phyloP scores from a whole-genome alignment of 495 filamentous ascomycete species.

The Darksidea phi region DNA sequence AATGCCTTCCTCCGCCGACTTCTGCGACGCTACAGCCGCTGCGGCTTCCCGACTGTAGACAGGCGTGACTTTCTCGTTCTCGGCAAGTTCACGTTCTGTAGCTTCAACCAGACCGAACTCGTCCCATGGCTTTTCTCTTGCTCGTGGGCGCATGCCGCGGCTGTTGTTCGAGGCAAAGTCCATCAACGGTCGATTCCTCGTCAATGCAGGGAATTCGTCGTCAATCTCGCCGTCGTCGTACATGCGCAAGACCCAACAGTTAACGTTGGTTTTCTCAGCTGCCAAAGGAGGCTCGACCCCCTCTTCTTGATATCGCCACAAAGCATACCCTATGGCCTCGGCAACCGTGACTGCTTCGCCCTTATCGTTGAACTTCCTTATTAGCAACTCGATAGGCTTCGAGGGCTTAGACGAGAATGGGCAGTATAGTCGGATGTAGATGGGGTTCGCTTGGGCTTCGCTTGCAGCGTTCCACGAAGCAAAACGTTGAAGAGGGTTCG shows the following conservation, averaged over 20 bases:
- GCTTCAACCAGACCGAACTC: slow-evolving; percentile 91
- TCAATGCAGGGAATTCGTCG: slow-evolving; percentile 87
- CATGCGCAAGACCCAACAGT: slow-evolving; percentile 90
- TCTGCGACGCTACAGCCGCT: slow-evolving; percentile 39
- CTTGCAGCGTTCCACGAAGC: slow-evolving; percentile 84
- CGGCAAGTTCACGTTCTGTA: slow-evolving; percentile 68
- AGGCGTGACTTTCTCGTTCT: slow-evolving; percentile 75
- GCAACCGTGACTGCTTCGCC: slow-evolving; percentile 72
- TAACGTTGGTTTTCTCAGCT: slow-evolving; percentile 72
- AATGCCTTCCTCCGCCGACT: slow-evolving; percentile 33
- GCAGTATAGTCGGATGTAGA: slow-evolving; percentile 82
- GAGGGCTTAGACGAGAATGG: slow-evolving; percentile 74
- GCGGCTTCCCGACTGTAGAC: slow-evolving; percentile 60
- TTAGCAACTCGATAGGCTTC: slow-evolving; percentile 56
- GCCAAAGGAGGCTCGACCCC: slow-evolving; percentile 69
- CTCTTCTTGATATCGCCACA: slow-evolving; percentile 87
- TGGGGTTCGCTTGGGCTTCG: slow-evolving; percentile 62
- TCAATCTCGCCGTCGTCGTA: slow-evolving; percentile 95
- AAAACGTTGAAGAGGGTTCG: slow-evolving; percentile 80
- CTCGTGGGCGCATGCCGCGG: slow-evolving; percentile 63
- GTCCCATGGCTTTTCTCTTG: slow-evolving; percentile 82
- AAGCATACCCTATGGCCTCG: slow-evolving; percentile 83
- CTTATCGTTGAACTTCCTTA: slow-evolving; percentile 70
- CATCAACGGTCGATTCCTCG: slow-evolving; percentile 71
- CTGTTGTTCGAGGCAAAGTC: slow-evolving; percentile 94